These are phyloP conservation scores for Elsinoe arachidis DNA, from an alignment of 2,329 filamentous ascomycete genomes.

Conservation along the genomic window DNA sequence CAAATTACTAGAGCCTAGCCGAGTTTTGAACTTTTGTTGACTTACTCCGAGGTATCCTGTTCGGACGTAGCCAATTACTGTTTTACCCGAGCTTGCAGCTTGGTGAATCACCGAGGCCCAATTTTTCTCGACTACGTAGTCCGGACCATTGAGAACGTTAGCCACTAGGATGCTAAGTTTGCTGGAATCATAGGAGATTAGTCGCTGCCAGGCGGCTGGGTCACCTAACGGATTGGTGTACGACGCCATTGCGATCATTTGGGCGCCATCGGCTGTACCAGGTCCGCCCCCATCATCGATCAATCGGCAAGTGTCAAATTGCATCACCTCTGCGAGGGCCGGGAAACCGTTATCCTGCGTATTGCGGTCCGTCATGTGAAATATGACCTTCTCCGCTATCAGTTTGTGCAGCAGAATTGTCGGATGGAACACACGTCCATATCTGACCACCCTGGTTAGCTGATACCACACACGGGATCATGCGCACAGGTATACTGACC, in stretches of 20 bases:
- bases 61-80: background rate
- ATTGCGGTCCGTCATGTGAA: too few relatives aligned
- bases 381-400: too few relatives aligned
- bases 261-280: too few relatives aligned
- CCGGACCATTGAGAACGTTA: background rate
- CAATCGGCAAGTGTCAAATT: too few relatives aligned
- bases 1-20: constrained; percentile 18
- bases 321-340: too few relatives aligned
- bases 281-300: too few relatives aligned
- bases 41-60: constrained; percentile 6
- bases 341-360: too few relatives aligned
- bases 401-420: too few relatives aligned
- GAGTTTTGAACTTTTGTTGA: constrained; percentile 14
- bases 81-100: background rate
- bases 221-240: constrained; percentile 1
- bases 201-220: background rate
- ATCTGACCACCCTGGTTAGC: too few relatives aligned
- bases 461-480: too few relatives aligned
- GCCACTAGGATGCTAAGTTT: background rate
- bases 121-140: background rate
- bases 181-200: background rate
- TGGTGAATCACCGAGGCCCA: background rate
- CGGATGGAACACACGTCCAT: too few relatives aligned
- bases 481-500: too few relatives aligned
- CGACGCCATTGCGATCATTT: background rate